Percentiles rank a stretch among this genome's conserved stretches.
Conservation (phyloP, 2,329 filamentous ascomycete genomes). For the Cladosporium cucumerinum region DNA sequence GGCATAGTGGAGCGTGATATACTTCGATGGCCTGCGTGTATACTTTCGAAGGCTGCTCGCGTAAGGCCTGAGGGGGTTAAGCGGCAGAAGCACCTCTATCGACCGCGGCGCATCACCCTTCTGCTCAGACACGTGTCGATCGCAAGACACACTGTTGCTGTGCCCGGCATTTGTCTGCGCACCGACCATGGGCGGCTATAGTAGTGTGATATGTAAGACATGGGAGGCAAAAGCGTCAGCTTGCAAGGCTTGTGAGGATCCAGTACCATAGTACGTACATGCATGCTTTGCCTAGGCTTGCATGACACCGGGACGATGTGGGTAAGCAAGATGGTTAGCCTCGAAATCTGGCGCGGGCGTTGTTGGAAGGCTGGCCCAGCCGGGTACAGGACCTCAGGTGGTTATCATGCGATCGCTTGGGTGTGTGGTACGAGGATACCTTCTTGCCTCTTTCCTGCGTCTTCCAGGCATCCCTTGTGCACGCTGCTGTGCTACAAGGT, state of each 20-base stretch:
- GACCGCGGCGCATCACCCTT: not conserved
- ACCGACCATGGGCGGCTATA: not conserved
- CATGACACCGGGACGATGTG: not conserved
- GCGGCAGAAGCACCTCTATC: slow-evolving; percentile 2
- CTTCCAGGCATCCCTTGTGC: slow-evolving; percentile 7
- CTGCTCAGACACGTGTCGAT: slow-evolving; percentile 17
- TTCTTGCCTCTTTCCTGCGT: not conserved
- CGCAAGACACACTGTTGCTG: not conserved
- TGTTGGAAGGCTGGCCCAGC: not conserved
- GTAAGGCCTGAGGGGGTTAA: not conserved
- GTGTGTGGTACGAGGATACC: not conserved
- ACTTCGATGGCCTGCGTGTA: not conserved
- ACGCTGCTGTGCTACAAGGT: not conserved
- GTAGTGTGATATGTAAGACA: slow-evolving; percentile 3
- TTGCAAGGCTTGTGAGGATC: not conserved
- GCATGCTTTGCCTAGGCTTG: slow-evolving; percentile 1
- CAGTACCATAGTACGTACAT: slow-evolving; percentile 3
- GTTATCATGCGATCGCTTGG: slow-evolving; percentile 7
- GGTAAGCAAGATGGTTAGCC: slow-evolving; percentile 1
- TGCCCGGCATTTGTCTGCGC: slow-evolving; percentile 4
- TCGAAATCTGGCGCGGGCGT: not conserved
- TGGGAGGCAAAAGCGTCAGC: slow-evolving; percentile 2
- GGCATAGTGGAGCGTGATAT: not conserved
- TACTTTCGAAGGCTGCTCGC: not conserved
- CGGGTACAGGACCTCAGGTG: slow-evolving; percentile 7